Evolutionary conservation across 176 grass and related monocot species (phyloP), one percentile per base, ranked within the genome.

Genomic region (Carex scoparia): DNA sequence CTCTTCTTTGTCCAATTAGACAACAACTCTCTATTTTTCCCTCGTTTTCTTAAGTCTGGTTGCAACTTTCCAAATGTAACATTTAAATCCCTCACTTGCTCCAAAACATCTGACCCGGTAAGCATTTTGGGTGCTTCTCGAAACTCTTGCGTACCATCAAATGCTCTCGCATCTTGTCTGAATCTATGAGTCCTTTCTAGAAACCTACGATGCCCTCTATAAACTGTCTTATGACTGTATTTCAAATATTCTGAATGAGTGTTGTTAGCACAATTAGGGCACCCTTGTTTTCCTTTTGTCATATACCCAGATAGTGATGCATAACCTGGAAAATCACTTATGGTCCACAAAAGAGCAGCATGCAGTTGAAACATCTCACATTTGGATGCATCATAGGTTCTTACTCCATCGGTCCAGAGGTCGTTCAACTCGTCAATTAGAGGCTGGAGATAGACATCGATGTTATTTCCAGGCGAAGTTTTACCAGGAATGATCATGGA

Each of bases 261-360:
- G 16, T 84, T 30, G 18, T 0, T 7, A 46, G 44, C 44, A 46
- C 81, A 85, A 76, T 32, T 4, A 8, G 84, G 84, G 48, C 84
- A 85, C 30, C 46, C 69, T 33, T 65, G 78, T 40, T 58, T n/a
- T 46, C 54, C 48, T 64, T 85, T 18, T 9, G 79, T 40, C 27
- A 23, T 78, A 44, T 81, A 87, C 3, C 69, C 82, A 56, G 35
- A 88, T 35, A 90, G 15, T 69, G 82, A 86, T 16, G 66, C 82
- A 76, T 85, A 88, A 58, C 82, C 67, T 9, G 61, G 69, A 72
- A 90, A 90, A 42, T 91, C 82, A 53, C 75, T 90, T 0, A 90
- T 38, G 12, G 76, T 90, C 89, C 89, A 88, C 1, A 87, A 75
- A 6, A 91, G 1, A 8, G 61, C 16, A 18, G 58, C 83, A 78